Evolutionary conservation across 768 basidiomycete species (phyloP), one percentile per base, ranked within the genome.

Genomic region (Lyophyllum shimeji): DNA sequence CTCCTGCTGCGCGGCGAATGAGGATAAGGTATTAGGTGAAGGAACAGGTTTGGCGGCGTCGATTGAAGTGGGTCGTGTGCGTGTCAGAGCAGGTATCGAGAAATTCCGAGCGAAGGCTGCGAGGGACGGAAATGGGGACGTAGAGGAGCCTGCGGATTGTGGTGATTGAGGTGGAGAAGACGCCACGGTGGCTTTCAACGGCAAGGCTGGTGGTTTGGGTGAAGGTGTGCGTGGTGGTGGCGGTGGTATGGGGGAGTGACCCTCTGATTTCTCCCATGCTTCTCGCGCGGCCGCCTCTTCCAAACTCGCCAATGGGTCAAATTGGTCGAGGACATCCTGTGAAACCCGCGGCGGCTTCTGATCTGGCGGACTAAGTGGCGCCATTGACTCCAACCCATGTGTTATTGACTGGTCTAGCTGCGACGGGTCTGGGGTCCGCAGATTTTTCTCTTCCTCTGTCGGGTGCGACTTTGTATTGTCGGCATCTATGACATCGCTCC

Each of bases 91-190:
- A 7, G 79, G 83, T 31, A 86, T 76, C 8, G 86, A 73, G 62
- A 90, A 82, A 9, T 82, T 80, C 42, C 84, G 83, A 1, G 89
- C 86, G 24, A 90, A 67, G 2, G 89, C 78, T 12, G 86, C 81
- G 23, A 90, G 74, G 1, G 87, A 84, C 0, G 87, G 78, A 56
- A 87, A 89, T 0, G 78, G 66, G 15, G 82, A 74, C 0, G 68
- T 75, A 51, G 71, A 71, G 17, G 69, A 64, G 6, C 61, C 58
- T 23, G 68, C 68, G 47, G 72, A 65, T 47, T 61, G 63, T 27
- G 70, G 66, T 17, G 67, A 52, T 33, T 60, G 55, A 23, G 68
- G 62, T 17, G 70, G 65, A 23, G 70, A 60, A 39, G 66, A 58
- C 49, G 65, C 56, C 27, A 63, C 57, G 29, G 34, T 42, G 56